Conservation (phyloP, 2,329 filamentous ascomycete species). For the Cladorrhinum sp. region DNA sequence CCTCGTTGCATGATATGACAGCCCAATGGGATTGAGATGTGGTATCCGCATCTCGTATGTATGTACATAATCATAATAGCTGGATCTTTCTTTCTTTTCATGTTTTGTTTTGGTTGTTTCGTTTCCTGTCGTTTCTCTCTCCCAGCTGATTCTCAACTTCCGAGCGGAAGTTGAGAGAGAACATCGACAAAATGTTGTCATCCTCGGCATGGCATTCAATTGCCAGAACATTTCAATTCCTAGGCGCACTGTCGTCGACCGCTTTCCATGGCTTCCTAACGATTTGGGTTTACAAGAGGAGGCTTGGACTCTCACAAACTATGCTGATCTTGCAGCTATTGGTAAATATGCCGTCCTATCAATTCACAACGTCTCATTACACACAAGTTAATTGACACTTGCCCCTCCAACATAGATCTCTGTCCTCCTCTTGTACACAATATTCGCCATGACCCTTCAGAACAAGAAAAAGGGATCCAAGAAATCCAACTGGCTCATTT, state of each 20-base stretch:
- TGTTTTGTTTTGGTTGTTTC: background rate
- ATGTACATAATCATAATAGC: background rate
- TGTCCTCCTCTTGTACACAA: constrained; percentile 32
- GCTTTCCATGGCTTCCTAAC: constrained; percentile 37
- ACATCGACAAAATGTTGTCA: background rate
- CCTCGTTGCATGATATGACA: background rate
- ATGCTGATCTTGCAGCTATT: constrained; percentile 36
- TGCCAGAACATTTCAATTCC: constrained; percentile 33
- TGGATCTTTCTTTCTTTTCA: background rate
- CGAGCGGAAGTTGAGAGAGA: constrained; percentile 3
- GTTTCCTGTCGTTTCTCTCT: constrained; percentile 6
- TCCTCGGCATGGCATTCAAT: constrained; percentile 34
- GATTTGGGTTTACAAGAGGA: constrained; percentile 30
- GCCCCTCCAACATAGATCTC: constrained; percentile 27
- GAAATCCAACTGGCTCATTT: constrained; percentile 27
- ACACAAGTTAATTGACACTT: constrained; percentile 13
- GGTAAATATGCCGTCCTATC: constrained; percentile 27
- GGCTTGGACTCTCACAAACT: constrained; percentile 27
- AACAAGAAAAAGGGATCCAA: constrained; percentile 30
- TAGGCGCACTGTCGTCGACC: constrained; percentile 32
- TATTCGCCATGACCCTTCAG: constrained; percentile 32
- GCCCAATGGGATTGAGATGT: background rate
- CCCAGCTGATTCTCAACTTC: background rate
- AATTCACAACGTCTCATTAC: background rate
- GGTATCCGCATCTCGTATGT: background rate